Percentiles rank a stretch among this genome's conserved stretches.
phyloP scores from a whole-genome alignment of 768 basidiomycete genomes.

The Suillus sp. region DNA sequence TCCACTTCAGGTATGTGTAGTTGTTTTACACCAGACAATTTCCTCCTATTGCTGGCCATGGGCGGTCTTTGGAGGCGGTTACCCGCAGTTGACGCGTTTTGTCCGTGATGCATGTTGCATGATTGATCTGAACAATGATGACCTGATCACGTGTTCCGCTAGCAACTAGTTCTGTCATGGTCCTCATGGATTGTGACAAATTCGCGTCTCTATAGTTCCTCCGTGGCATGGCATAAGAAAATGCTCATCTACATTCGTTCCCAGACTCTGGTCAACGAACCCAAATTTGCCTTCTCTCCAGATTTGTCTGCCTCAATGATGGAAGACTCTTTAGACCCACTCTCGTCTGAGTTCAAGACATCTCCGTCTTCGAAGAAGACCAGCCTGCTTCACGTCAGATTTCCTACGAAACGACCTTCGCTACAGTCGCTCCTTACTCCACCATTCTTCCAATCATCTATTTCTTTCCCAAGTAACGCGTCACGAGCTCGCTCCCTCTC shows the following conservation, averaged over 20 bases:
- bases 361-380: slow-evolving; percentile 13
- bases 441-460: slow-evolving; percentile 50
- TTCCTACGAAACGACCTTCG: slow-evolving; percentile 55
- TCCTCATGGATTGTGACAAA: not conserved
- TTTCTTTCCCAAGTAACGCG: slow-evolving; percentile 25
- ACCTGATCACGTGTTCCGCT: slow-evolving; percentile 16
- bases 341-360: slow-evolving; percentile 1
- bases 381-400: slow-evolving; percentile 27
- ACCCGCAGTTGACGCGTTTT: not conserved
- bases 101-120: not conserved
- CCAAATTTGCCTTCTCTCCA: slow-evolving; percentile 9
- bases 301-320: slow-evolving; percentile 11
- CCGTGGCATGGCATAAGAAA: slow-evolving; percentile 9
- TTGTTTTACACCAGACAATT: not conserved
- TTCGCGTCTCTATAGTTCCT: slow-evolving; percentile 12
- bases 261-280: slow-evolving; percentile 12
- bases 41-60: not conserved
- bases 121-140: not conserved
- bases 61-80: not conserved
- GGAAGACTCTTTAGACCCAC: slow-evolving; percentile 8
- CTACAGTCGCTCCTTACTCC: slow-evolving; percentile 45
- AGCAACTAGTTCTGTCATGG: slow-evolving; percentile 7
- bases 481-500: slow-evolving; percentile 22
- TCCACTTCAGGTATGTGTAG: not conserved
- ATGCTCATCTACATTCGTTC: slow-evolving; percentile 13